Conservation (phyloP, 805 yeast species). For the Pichia occidentalis region DNA sequence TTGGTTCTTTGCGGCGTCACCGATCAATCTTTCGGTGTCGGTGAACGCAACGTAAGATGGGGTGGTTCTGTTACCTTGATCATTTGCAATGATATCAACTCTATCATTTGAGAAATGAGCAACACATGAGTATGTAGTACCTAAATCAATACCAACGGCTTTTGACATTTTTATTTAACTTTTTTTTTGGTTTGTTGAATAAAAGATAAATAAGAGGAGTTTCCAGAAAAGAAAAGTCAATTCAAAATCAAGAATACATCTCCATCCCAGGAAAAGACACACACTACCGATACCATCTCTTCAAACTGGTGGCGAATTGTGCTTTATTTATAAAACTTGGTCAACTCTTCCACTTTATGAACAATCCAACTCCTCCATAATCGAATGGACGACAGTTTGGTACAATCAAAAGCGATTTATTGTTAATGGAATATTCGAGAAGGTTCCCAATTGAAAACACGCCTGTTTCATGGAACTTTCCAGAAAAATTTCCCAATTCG, state of each 20-base stretch:
- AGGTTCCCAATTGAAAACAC: neutral
- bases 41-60: conserved; percentile 96
- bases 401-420: too few relatives aligned
- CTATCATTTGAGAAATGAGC: conserved; percentile 89
- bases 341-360: too few relatives aligned
- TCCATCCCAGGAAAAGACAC: too few relatives aligned
- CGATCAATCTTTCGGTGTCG: conserved; percentile 85
- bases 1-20: conserved; percentile 97
- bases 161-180: conserved; percentile 33
- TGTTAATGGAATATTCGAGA: too few relatives aligned
- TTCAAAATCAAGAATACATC: too few relatives aligned
- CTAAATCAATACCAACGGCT: conserved; percentile 73
- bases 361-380: too few relatives aligned
- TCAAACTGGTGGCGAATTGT: too few relatives aligned
- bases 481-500: too few relatives aligned
- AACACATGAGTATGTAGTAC: conserved; percentile 92
- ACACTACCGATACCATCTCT: too few relatives aligned
- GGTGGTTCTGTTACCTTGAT: conserved; percentile 97
- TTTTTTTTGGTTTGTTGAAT: neutral
- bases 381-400: too few relatives aligned
- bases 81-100: conserved; percentile 95
- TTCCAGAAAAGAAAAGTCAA: too few relatives aligned
- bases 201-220: neutral
- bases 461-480: conserved; percentile 1
- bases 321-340: too few relatives aligned